Base-by-base conservation (phyloP, 2,329 filamentous ascomycete species). In the Penicillium sp. region DNA sequence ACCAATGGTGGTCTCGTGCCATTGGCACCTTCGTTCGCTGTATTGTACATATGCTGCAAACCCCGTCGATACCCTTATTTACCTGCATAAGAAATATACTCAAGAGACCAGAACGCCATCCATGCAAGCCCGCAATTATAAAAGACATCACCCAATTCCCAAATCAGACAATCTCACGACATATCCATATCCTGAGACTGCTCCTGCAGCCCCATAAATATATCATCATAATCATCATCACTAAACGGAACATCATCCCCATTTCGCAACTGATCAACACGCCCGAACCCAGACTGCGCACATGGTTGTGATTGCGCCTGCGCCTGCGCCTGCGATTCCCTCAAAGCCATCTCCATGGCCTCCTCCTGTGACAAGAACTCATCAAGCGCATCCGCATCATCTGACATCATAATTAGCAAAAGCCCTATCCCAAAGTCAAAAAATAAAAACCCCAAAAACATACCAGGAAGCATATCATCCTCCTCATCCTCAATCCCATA, bases 161-260 rank as follows among this genome's bases (percentile, higher is more conserved):
- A 41, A 60, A 47, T 55, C 16, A 59, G 54, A 39, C 57, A 36
- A 44, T 4, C 38, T 62, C 55, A 65, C n/a, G 72, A 74, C 66
- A 72, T 72, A 55, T 76, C 74, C 71, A 76, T 75, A 53, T 71
- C 69, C 53, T 71, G 67, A 44, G 59, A 52, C 27, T 58, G 50
- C n/a, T 81, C 77, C 47, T 84, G 71, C 36, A 89, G 68, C 60
- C 90, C 85, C 76, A 84, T 82, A 67, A 96, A 86, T 7, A 86
- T 73, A 57, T 75, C 74, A 62, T 86, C 82, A 62, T 85, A 86
- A 57, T 85, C 83, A n/a, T 83, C 82, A 57, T 85, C 82, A 60
- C 80, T 68, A 50, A 69, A 72, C 39, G 63, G 66, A 38, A 60
- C 59, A 22, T 52, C 53, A 46, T 54, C 42, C 53, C 27, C 42